Evolutionary conservation across 2,329 filamentous ascomycete species (phyloP).

Genomic region (Sarocladium brachiariae): DNA sequence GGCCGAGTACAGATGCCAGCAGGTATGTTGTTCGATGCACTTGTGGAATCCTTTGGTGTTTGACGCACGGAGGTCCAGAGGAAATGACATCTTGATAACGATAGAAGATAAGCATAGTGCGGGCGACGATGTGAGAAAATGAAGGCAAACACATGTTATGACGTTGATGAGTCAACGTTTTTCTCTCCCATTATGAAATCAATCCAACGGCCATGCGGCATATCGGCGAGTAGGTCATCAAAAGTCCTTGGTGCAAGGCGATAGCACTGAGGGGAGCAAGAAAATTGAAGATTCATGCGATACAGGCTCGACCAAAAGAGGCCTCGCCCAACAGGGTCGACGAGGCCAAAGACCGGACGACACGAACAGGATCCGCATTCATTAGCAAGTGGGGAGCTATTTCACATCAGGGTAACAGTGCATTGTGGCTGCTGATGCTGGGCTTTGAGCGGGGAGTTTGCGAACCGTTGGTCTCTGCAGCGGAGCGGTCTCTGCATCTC

Average conservation of each 20-base stretch:
- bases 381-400: too few relatives aligned
- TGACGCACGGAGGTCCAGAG: not conserved
- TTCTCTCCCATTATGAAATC: too few relatives aligned
- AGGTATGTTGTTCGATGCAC: too few relatives aligned
- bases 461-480: too few relatives aligned
- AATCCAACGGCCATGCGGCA: too few relatives aligned
- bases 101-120: not conserved
- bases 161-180: not conserved
- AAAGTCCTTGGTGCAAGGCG: too few relatives aligned
- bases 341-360: not conserved
- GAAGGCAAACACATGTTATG: too few relatives aligned
- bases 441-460: too few relatives aligned
- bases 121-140: too few relatives aligned
- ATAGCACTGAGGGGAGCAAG: not conserved
- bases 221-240: too few relatives aligned
- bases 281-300: conserved; percentile 3
- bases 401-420: too few relatives aligned
- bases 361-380: not conserved
- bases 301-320: conserved; percentile 3
- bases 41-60: not conserved
- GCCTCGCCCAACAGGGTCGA: not conserved
- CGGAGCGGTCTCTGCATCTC: not conserved
- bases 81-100: not conserved
- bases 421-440: too few relatives aligned
- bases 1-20: conserved; percentile 2